Evolutionary conservation across 441 rosid species (phyloP).

Genomic region (Populus hybrid): DNA sequence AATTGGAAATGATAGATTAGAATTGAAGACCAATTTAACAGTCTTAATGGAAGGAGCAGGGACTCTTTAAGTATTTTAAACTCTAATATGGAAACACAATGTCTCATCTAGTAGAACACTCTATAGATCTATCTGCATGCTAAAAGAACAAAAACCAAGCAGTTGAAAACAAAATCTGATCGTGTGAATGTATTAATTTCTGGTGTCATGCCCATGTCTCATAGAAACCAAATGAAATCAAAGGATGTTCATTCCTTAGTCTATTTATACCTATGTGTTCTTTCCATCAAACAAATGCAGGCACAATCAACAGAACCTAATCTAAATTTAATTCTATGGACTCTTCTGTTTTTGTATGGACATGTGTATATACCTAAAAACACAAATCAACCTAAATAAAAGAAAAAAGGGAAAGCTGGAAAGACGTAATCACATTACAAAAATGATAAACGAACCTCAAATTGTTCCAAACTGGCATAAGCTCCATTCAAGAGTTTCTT

Average conservation of each 20-base stretch:
- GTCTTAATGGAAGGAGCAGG: not conserved
- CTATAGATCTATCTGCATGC: not conserved
- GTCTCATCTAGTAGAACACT: not conserved
- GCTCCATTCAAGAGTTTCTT: slow-evolving; percentile 54
- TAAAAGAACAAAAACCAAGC: slow-evolving; percentile 3
- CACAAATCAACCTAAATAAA: not conserved
- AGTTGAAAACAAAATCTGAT: not conserved
- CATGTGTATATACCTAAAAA: no score
- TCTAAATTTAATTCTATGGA: no score
- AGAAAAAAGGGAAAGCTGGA: not conserved
- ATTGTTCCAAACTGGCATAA: slow-evolving; percentile 63
- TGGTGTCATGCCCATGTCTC: no score
- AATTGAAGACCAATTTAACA: not conserved
- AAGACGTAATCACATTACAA: not conserved
- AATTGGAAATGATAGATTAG: no score
- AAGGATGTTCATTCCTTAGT: no score
- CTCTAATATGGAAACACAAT: not conserved
- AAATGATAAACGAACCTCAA: slow-evolving; percentile 53
- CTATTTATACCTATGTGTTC: no score
- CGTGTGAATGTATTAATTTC: no score
- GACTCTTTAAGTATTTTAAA: not conserved
- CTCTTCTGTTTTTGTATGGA: no score
- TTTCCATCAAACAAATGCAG: no score
- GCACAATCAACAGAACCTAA: no score
- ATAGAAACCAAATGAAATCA: no score